Evolutionary conservation across 768 basidiomycete genomes (phyloP).

Genomic region (Agaricus sinodeliciosus): DNA sequence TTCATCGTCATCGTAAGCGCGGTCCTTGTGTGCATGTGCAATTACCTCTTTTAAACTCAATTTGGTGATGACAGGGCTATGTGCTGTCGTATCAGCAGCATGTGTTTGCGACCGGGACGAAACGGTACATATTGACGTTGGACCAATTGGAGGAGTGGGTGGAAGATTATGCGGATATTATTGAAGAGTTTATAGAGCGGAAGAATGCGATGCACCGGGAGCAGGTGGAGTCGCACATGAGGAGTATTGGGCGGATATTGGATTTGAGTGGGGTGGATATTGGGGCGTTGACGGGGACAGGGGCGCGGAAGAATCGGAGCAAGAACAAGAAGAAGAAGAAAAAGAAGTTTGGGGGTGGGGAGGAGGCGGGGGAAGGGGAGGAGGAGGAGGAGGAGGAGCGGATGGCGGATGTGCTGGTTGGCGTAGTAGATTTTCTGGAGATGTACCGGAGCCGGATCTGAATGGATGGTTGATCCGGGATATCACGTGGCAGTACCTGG

Average conservation of each 20-base stretch:
- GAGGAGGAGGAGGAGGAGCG: slow-evolving; percentile 5
- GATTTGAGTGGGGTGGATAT: slow-evolving; percentile 10
- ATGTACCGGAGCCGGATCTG: slow-evolving; percentile 8
- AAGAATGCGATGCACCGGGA: slow-evolving; percentile 11
- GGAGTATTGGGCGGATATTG: slow-evolving; percentile 6
- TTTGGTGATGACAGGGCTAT: slow-evolving; percentile 5
- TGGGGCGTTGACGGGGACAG: neutral
- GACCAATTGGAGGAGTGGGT: slow-evolving; percentile 11
- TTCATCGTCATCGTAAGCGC: slow-evolving; percentile 9
- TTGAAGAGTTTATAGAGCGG: slow-evolving; percentile 10
- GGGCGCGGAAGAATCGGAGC: slow-evolving; percentile 1
- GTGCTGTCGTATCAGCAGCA: slow-evolving; percentile 11
- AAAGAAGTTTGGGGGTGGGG: slow-evolving; percentile 3
- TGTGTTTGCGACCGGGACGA: slow-evolving; percentile 12
- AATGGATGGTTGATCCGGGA: neutral
- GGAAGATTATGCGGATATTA: slow-evolving; percentile 9
- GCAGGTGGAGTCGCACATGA: slow-evolving; percentile 11
- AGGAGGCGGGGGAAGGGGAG: neutral
- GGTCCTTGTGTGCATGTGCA: neutral
- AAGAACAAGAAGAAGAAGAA: slow-evolving; percentile 11
- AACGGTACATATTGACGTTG: slow-evolving; percentile 9
- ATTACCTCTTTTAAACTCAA: neutral
- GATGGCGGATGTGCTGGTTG: slow-evolving; percentile 3
- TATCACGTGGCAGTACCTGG: slow-evolving; percentile 4
- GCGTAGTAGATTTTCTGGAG: slow-evolving; percentile 11